These are phyloP conservation scores for Neckera pumila DNA, from an alignment of 225 moss, liverwort and hornwort species.

Conservation along the genomic window DNA sequence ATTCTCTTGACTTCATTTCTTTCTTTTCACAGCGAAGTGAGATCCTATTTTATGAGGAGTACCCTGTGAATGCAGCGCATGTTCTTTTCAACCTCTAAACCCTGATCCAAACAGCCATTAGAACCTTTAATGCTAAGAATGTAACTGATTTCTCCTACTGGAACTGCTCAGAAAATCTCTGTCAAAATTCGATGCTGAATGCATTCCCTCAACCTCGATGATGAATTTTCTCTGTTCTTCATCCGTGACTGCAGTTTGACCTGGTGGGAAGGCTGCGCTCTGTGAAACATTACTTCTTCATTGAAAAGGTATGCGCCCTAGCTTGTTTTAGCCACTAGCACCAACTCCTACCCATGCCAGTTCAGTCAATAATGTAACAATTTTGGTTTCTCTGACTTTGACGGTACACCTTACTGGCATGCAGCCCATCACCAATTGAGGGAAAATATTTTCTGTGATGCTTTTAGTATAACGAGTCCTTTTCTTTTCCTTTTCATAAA, in stretches of 20 bases:
- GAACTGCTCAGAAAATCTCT: not conserved
- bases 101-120: not conserved
- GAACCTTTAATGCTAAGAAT: not conserved
- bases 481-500: not conserved
- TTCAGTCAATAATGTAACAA: not conserved
- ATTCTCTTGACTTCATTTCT: not conserved
- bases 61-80: not conserved
- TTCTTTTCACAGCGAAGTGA: not conserved
- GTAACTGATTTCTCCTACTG: not conserved
- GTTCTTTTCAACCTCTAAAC: not conserved
- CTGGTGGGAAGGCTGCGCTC: slow-evolving; percentile 88
- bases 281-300: slow-evolving; percentile 89
- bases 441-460: not conserved
- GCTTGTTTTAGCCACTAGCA: not conserved
- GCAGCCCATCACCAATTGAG: not conserved
- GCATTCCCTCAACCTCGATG: not conserved
- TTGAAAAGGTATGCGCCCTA: slow-evolving; percentile 58
- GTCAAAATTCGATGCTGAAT: not conserved
- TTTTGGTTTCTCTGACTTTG: not conserved
- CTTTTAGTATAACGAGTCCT: not conserved
- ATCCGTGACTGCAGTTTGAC: slow-evolving; percentile 53
- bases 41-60: not conserved
- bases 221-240: not conserved
- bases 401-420: not conserved
- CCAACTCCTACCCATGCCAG: not conserved